Conservation (phyloP, 345 rosid genomes). For the Hypericum perforatum region DNA sequence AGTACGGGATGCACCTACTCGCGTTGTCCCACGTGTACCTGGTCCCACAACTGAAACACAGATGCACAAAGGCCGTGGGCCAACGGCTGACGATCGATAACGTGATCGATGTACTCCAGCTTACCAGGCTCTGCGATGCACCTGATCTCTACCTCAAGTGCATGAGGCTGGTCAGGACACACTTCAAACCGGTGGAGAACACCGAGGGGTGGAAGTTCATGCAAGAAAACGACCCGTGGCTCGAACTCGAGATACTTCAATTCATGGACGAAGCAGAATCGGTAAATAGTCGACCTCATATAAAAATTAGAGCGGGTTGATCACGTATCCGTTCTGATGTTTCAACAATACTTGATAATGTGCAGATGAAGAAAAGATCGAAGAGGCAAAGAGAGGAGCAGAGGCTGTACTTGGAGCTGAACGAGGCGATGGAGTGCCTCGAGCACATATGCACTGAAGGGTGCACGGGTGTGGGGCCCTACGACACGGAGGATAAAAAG, state of each 20-base stretch:
- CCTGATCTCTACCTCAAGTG: constrained; percentile 58
- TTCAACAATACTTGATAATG: background rate
- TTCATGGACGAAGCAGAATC: constrained; percentile 67
- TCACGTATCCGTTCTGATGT: background rate
- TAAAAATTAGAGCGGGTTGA: background rate
- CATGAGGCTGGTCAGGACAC: constrained; percentile 35
- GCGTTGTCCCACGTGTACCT: constrained; percentile 69
- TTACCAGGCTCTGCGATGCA: constrained; percentile 70
- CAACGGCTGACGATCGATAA: constrained; percentile 48
- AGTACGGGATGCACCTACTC: constrained; percentile 62
- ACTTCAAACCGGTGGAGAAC: constrained; percentile 44
- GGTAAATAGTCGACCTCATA: constrained; percentile 24
- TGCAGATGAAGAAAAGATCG: constrained; percentile 63
- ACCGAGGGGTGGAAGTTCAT: constrained; percentile 89
- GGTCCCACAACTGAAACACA: constrained; percentile 60
- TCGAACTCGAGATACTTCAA: constrained; percentile 67
- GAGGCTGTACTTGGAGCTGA: constrained; percentile 46
- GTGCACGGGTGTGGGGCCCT: constrained; percentile 68
- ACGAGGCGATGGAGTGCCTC: constrained; percentile 79
- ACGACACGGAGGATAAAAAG: constrained; percentile 22
- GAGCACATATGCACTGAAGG: constrained; percentile 89
- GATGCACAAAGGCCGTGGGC: constrained; percentile 37
- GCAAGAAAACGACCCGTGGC: constrained; percentile 58
- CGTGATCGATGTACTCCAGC: constrained; percentile 68
- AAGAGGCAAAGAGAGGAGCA: constrained; percentile 44